phyloP scores from a whole-genome alignment of 371 early-diverging fungal species.

The Apophysomyces trapeziformis region DNA sequence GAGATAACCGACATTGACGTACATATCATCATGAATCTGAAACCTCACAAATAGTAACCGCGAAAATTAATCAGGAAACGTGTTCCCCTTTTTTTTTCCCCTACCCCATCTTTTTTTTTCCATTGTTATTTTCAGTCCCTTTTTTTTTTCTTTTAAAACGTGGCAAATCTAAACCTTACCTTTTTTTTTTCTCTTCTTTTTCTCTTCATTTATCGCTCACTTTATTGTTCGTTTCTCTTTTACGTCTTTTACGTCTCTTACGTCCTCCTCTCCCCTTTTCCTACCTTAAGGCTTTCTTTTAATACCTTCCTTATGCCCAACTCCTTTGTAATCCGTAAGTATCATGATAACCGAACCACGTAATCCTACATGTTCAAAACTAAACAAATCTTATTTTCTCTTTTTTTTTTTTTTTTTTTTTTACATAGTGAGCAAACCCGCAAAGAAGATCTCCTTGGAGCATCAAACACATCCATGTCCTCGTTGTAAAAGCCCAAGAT shows the following conservation, averaged over 20 bases:
- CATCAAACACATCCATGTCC: conserved; percentile 43
- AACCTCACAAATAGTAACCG: background rate
- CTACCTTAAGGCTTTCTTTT: background rate
- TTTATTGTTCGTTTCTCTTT: background rate
- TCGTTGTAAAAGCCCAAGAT: conserved; percentile 35
- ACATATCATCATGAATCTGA: background rate
- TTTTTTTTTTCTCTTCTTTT: background rate
- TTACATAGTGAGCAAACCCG: conserved; percentile 18
- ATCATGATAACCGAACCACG: too few relatives aligned
- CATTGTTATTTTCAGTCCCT: conserved; percentile 1
- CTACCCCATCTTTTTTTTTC: conserved; percentile 8
- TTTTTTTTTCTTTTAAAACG: conserved; percentile 3
- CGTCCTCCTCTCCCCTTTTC: background rate
- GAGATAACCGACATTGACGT: conserved; percentile 2
- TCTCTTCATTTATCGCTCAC: background rate
- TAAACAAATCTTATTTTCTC: too few relatives aligned
- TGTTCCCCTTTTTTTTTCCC: background rate
- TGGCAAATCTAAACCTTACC: background rate
- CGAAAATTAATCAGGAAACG: conserved; percentile 1
- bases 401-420: too few relatives aligned
- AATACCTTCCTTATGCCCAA: conserved; percentile 4
- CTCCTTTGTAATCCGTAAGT: conserved; percentile 3
- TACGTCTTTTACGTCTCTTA: background rate
- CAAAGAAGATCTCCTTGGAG: conserved; percentile 43
- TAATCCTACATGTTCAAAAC: too few relatives aligned